Percentiles rank a stretch among this genome's conserved stretches.
Conservation (phyloP, 2,329 filamentous ascomycete genomes). For the Hymenoscyphus fraxineus region DNA sequence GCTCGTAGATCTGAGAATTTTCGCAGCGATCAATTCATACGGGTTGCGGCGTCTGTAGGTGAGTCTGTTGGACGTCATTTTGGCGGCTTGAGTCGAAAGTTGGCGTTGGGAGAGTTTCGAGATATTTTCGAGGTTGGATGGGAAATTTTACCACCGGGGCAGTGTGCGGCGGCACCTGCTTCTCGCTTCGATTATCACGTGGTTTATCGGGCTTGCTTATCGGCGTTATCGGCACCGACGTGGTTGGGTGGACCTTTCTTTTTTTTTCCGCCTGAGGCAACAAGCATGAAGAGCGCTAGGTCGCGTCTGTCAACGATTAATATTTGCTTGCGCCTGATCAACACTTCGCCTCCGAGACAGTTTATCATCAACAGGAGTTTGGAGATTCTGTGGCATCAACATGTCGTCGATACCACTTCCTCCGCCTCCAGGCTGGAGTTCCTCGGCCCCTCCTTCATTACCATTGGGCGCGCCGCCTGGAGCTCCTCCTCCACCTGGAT, state of each 20-base stretch:
- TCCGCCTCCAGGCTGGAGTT: constrained; percentile 64
- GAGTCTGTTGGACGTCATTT: constrained; percentile 51
- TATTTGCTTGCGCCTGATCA: not conserved
- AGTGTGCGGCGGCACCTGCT: not conserved
- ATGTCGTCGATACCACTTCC: constrained; percentile 62
- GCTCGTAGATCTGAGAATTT: not conserved
- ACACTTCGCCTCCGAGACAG: constrained; percentile 3
- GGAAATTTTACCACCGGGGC: not conserved
- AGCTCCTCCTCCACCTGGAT: constrained; percentile 78
- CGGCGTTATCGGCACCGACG: not conserved
- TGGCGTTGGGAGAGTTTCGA: constrained; percentile 23
- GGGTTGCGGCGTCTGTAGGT: constrained; percentile 65
- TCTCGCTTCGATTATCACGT: not conserved
- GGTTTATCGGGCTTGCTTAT: too few species aligned
- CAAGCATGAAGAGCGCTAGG: not conserved
- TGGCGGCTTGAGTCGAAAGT: constrained; percentile 40
- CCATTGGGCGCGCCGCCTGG: constrained; percentile 43
- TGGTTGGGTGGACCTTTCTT: not conserved
- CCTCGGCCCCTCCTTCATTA: constrained; percentile 47
- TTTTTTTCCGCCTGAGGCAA: not conserved
- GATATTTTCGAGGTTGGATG: not conserved
- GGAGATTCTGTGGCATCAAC: constrained; percentile 31
- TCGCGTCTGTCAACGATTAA: not conserved
- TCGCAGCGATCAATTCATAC: constrained; percentile 47
- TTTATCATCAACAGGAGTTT: constrained; percentile 25